phyloP scores from a whole-genome alignment of 768 basidiomycete genomes.

The Hygrophoropsis aurantiaca region DNA sequence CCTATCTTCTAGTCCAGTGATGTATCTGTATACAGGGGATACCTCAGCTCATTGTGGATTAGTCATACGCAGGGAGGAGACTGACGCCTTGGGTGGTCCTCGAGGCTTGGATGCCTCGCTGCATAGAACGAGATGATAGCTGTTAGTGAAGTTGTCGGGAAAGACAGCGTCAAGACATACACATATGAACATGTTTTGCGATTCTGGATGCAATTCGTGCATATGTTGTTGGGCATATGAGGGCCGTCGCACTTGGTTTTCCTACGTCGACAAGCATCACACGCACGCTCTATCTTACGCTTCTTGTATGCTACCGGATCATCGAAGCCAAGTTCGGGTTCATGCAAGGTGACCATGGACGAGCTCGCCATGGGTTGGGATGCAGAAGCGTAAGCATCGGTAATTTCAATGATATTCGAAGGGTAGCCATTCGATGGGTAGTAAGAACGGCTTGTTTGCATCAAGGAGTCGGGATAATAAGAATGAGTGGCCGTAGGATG shows the following conservation, averaged over 20 bases:
- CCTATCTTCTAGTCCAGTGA: slow-evolving; percentile 58
- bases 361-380: not conserved
- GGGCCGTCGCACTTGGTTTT: slow-evolving; percentile 66
- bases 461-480: slow-evolving; percentile 4
- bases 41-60: slow-evolving; percentile 1
- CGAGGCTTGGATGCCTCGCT: slow-evolving; percentile 68
- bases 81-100: slow-evolving; percentile 68
- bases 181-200: slow-evolving; percentile 59
- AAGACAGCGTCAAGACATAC: slow-evolving; percentile 33
- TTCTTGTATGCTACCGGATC: slow-evolving; percentile 32
- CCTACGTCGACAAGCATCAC: slow-evolving; percentile 56
- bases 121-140: not conserved
- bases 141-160: slow-evolving; percentile 3
- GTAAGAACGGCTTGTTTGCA: slow-evolving; percentile 17
- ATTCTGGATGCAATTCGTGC: slow-evolving; percentile 56
- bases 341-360: slow-evolving; percentile 13
- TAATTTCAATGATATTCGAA: slow-evolving; percentile 28
- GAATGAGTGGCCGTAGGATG: slow-evolving; percentile 1
- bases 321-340: not conserved
- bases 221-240: slow-evolving; percentile 47
- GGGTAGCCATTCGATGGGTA: slow-evolving; percentile 10
- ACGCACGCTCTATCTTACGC: slow-evolving; percentile 54
- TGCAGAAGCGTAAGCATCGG: slow-evolving; percentile 11
- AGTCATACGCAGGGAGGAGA: slow-evolving; percentile 10
- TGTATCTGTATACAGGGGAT: slow-evolving; percentile 39